Evolutionary conservation across 441 rosid genomes (phyloP).

Genomic region (Erysimum pusillum): DNA sequence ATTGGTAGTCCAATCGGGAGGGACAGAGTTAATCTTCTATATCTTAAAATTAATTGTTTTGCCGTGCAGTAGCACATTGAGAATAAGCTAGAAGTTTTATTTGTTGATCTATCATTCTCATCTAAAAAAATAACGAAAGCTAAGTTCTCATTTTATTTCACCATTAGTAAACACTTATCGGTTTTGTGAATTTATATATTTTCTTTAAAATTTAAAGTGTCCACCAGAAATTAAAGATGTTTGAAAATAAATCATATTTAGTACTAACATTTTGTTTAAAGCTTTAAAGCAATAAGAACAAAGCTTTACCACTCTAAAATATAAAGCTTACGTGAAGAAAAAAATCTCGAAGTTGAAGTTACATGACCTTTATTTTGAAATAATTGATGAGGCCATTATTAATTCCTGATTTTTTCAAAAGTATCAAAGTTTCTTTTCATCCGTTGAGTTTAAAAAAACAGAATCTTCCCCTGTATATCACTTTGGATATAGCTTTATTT

Average conservation of each 20-base stretch:
- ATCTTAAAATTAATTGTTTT: background rate
- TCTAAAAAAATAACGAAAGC: background rate
- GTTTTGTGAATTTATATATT: background rate
- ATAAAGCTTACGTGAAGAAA: constrained; percentile 5
- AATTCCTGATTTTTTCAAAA: constrained; percentile 30
- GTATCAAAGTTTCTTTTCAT: constrained; percentile 20
- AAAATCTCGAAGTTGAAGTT: constrained; percentile 1
- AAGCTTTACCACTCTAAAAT: constrained; percentile 9
- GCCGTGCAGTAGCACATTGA: background rate
- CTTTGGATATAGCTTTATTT: constrained; percentile 37
- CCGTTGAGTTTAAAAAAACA: constrained; percentile 20
- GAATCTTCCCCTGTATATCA: constrained; percentile 26
- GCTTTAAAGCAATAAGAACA: constrained; percentile 11
- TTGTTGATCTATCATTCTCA: background rate
- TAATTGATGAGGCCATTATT: constrained; percentile 34
- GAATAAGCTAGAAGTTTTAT: background rate
- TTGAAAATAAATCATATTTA: background rate
- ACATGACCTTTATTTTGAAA: constrained; percentile 47
- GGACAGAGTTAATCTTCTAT: background rate
- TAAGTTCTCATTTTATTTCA: background rate
- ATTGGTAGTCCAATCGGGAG: too few species aligned
- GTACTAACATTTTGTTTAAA: background rate
- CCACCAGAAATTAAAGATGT: background rate
- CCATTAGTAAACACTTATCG: background rate
- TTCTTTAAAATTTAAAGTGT: background rate